Base-by-base conservation (phyloP, 2,329 filamentous ascomycete genomes). In the Zalaria obscura region DNA sequence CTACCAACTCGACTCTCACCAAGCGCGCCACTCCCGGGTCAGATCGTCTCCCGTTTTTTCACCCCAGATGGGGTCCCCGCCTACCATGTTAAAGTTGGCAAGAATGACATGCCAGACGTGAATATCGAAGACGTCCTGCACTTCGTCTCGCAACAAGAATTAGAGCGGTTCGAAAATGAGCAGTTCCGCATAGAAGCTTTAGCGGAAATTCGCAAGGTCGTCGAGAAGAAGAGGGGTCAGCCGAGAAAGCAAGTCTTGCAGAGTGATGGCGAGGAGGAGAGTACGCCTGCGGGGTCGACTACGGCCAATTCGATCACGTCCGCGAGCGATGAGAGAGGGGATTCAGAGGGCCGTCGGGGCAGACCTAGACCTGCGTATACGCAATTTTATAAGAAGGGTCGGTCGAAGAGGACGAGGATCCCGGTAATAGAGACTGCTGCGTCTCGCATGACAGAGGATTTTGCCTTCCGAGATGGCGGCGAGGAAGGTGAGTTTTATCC, bases 81-180 rank as follows among this genome's bases (percentile, higher is more conserved):
- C 8, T 60, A 58, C 40, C 48, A 45, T 1, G n/a, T 60, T 25
- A 48, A 48, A 35, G 49, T 59, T 25, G 57, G 53, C 29, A 44
- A 47, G 2, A 47, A 50, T 3, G 38, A 45, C 5, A 42, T 58
- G 2, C 40, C 50, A 3, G 48, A 52, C 34, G 47, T 61, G 34
- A 40, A 45, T 5, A 35, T 58, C 3, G 39, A 55, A 8, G 55
- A 59, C 38, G 49, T 60, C 18, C 44, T 55, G 5, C 51, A 59
- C 18, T 60, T 57, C 42, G 52, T 60, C 9, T 59, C 55, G 4
- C 45, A 55, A n/a, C 46, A 50, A 27, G 52, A 58, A 29, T 44
- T 60, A 25, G 58, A 61, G 41, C 48, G 47, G 2, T 61, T 49
- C 38, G 58, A 61, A 40, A 53, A 57, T 41, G 38, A 43, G 31